Percentiles rank a stretch among this genome's conserved stretches.
Evolutionary conservation across 2,329 filamentous ascomycete species (phyloP).

Genomic region (Metarhizium humberi): DNA sequence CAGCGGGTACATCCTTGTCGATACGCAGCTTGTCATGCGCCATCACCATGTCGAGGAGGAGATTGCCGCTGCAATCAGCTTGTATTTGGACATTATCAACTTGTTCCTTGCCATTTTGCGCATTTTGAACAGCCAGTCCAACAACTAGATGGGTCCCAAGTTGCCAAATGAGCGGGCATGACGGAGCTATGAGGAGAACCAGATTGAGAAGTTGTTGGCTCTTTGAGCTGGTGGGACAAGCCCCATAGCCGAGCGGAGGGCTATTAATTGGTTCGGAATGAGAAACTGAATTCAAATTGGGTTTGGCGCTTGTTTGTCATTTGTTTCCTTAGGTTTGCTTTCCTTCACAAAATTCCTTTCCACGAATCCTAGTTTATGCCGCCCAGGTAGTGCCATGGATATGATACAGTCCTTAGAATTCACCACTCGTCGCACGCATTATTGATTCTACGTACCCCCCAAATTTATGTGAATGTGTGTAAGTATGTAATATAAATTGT

Average conservation of each 20-base stretch:
- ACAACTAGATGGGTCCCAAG: constrained; percentile 53
- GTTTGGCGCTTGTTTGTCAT: background rate
- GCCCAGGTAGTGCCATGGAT: too few relatives aligned
- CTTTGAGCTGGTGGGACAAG: background rate
- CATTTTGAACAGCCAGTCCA: constrained; percentile 91
- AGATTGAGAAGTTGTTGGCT: background rate
- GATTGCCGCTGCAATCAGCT: constrained; percentile 86
- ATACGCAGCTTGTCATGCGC: constrained; percentile 91
- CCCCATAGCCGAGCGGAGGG: background rate
- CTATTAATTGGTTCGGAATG: background rate
- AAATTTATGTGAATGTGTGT: too few relatives aligned
- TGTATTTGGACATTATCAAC: constrained; percentile 96
- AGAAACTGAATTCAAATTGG: background rate
- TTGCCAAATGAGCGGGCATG: background rate
- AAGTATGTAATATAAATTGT: background rate
- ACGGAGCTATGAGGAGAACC: background rate
- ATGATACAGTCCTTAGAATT: too few relatives aligned
- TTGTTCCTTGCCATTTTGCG: constrained; percentile 90
- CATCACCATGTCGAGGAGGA: constrained; percentile 98
- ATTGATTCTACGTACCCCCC: too few relatives aligned
- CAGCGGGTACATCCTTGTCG: constrained; percentile 88
- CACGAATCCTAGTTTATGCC: too few relatives aligned
- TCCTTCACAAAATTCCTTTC: background rate
- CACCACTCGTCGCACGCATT: too few relatives aligned
- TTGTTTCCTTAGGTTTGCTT: background rate